Conservation (phyloP, 192 early-diverging fungal species). For the Podila verticillata region DNA sequence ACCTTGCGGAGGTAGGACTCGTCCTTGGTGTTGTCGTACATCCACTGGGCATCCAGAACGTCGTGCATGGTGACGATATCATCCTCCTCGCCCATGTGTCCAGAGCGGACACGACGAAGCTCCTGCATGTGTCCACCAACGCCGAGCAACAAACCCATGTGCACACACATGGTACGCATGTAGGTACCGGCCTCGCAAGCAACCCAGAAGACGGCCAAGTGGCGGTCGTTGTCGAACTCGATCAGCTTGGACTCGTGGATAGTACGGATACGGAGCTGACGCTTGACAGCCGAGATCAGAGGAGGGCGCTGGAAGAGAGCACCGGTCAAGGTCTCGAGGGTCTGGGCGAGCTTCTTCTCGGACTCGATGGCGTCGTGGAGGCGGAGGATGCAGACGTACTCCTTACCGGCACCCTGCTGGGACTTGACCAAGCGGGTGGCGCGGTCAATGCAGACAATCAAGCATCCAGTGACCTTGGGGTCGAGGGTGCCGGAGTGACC, state of each 20-base stretch:
- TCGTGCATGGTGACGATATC: slow-evolving; percentile 99
- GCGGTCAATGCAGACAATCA: slow-evolving; percentile 99
- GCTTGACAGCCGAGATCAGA: slow-evolving; percentile 98
- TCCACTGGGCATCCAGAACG: slow-evolving; percentile 98
- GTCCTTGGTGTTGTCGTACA: slow-evolving; percentile 97
- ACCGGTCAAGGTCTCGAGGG: slow-evolving; percentile 96
- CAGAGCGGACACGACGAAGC: slow-evolving; percentile 95
- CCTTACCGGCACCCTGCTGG: slow-evolving; percentile 99
- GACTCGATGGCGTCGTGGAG: slow-evolving; percentile 94
- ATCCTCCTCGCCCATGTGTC: slow-evolving; percentile 92
- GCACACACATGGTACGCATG: slow-evolving; percentile 99
- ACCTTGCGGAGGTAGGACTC: slow-evolving; percentile 96
- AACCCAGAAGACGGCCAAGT: slow-evolving; percentile 98
- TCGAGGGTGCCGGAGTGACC: slow-evolving; percentile 98
- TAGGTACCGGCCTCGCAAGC: slow-evolving; percentile 99
- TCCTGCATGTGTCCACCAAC: slow-evolving; percentile 99
- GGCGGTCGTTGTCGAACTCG: slow-evolving; percentile 97
- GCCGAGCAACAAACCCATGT: slow-evolving; percentile 93
- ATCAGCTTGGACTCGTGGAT: slow-evolving; percentile 96
- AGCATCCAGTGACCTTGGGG: slow-evolving; percentile 98
- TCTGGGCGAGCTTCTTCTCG: slow-evolving; percentile 87
- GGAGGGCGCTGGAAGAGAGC: slow-evolving; percentile 99
- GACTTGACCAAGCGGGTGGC: slow-evolving; percentile 99
- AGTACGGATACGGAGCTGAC: slow-evolving; percentile 98
- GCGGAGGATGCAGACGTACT: slow-evolving; percentile 96